These are phyloP conservation scores for Rhododendron ferrugineum DNA, from an alignment of 148 eudicot genomes.

Conservation along the genomic window DNA sequence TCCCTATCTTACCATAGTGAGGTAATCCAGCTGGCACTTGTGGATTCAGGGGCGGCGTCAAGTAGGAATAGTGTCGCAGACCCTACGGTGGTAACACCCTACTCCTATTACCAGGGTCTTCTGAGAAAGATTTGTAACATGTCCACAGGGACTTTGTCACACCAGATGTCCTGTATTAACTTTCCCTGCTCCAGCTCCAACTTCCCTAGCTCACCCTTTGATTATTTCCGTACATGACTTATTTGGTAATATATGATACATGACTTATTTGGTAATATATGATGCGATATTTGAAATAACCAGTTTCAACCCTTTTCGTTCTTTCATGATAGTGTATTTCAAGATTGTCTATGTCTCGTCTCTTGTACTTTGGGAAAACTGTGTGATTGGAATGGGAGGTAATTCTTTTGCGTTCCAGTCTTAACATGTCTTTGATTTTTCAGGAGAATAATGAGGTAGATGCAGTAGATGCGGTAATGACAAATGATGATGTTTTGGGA, in stretches of 20 bases:
- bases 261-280: background rate
- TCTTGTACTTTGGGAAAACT: background rate
- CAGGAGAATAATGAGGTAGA: conserved; percentile 65
- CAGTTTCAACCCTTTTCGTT: background rate
- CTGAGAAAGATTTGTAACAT: background rate
- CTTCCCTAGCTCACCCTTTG: background rate
- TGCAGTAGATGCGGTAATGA: conserved; percentile 37
- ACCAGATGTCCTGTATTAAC: background rate
- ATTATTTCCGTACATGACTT: background rate
- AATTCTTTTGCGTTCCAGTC: background rate
- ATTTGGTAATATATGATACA: background rate
- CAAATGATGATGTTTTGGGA: conserved; percentile 92
- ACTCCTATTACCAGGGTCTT: background rate
- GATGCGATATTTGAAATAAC: background rate
- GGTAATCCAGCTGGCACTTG: background rate
- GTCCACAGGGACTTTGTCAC: background rate
- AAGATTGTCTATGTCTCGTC: background rate
- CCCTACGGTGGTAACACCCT: background rate
- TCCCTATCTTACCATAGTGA: background rate
- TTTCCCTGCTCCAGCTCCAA: background rate
- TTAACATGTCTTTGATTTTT: conserved; percentile 18
- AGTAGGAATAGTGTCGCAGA: background rate
- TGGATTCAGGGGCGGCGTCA: background rate
- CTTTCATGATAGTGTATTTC: background rate
- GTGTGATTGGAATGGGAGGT: background rate